Conservation (phyloP, 2,329 filamentous ascomycete species). For the Herpotrichia juniperi region DNA sequence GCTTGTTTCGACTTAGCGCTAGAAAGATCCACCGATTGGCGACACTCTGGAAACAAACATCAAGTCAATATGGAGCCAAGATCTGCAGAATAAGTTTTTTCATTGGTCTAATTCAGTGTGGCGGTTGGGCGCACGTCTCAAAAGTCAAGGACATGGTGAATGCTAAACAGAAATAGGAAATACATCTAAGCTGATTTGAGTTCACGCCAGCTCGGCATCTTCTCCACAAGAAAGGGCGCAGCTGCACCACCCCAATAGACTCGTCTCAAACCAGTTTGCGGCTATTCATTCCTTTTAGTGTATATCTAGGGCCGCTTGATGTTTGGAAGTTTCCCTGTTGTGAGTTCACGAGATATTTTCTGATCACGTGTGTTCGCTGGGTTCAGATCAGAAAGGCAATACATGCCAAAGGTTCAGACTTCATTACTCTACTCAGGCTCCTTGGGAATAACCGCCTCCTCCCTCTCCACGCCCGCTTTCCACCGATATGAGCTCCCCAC, state of each 20-base stretch:
- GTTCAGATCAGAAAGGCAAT: no score
- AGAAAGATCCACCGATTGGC: background rate
- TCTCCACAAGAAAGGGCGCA: no score
- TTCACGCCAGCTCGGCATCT: no score
- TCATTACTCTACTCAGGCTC: background rate
- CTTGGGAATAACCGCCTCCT: background rate
- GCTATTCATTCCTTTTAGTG: no score
- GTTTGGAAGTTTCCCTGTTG: no score
- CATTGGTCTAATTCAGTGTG: background rate
- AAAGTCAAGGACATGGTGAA: background rate
- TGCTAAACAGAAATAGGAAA: no score
- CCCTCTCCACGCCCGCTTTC: background rate
- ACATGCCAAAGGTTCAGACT: background rate
- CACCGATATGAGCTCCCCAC: background rate
- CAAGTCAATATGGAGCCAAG: background rate
- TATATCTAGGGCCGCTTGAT: background rate
- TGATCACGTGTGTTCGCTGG: no score
- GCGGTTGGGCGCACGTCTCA: no score
- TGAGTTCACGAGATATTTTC: no score
- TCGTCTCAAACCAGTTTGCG: no score
- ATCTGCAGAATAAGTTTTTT: background rate
- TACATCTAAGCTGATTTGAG: no score
- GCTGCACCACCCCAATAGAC: no score
- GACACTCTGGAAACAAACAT: constrained; percentile 1
- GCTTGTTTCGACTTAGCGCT: background rate